Conservation (phyloP, 1,284 basidiomycete genomes). For the Fistulinella staudtii region DNA sequence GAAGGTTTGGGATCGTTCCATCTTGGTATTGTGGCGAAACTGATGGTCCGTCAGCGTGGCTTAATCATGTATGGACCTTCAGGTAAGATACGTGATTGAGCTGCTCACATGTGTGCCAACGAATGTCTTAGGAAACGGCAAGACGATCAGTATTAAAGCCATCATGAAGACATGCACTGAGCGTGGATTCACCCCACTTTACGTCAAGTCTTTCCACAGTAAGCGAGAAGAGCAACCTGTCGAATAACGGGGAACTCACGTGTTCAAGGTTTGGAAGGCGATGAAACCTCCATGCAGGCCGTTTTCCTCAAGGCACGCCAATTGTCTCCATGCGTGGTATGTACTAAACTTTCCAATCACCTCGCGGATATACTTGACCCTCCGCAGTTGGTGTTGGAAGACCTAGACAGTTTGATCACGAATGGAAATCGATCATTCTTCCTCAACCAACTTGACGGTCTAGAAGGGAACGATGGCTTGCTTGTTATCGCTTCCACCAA, state of each 20-base stretch:
- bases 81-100: conserved; percentile 36
- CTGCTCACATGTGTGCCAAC: conserved; percentile 2
- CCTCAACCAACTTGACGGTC: conserved; percentile 76
- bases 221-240: conserved; percentile 14
- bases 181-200: conserved; percentile 62
- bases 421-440: conserved; percentile 78
- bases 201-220: conserved; percentile 73
- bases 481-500: conserved; percentile 81
- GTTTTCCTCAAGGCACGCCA: conserved; percentile 67
- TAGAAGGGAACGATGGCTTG: conserved; percentile 72
- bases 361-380: not conserved
- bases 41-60: conserved; percentile 48
- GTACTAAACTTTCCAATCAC: conserved; percentile 1
- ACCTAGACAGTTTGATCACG: conserved; percentile 77
- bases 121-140: conserved; percentile 61
- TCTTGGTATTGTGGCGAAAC: conserved; percentile 1
- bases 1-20: conserved; percentile 51
- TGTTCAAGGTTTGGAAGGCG: conserved; percentile 53
- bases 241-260: conserved; percentile 1
- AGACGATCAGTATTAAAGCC: conserved; percentile 77
- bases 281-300: conserved; percentile 60
- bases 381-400: conserved; percentile 56
- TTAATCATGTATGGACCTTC: conserved; percentile 72
- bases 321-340: conserved; percentile 65
- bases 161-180: conserved; percentile 66